Percentiles rank a stretch among this genome's conserved stretches.
phyloP scores from a whole-genome alignment of 2,329 filamentous ascomycete genomes.

The Fusarium miscanthi region DNA sequence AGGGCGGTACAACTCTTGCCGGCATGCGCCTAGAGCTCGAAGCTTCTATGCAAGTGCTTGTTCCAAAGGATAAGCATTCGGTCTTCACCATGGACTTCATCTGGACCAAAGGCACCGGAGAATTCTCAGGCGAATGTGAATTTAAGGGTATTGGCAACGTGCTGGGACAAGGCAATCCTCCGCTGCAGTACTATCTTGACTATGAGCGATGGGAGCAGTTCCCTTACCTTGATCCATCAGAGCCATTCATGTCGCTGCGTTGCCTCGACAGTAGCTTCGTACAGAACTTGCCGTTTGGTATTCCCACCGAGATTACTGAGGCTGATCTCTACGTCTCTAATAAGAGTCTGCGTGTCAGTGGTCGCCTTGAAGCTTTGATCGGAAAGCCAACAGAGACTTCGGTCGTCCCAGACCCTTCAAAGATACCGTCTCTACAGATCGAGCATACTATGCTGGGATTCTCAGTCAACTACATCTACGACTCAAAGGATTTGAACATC shows the following conservation, averaged over 20 bases:
- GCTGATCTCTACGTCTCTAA: not conserved
- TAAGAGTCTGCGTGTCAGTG: rapidly evolving
- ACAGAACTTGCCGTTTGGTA: rapidly evolving
- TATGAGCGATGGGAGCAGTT: not conserved
- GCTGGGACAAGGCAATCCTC: rapidly evolving
- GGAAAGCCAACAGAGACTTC: rapidly evolving
- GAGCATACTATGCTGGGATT: rapidly evolving
- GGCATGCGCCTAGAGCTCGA: not conserved
- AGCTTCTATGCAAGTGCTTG: not conserved
- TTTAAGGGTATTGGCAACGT: rapidly evolving
- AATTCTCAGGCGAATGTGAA: rapidly evolving
- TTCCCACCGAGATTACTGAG: rapidly evolving
- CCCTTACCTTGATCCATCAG: rapidly evolving
- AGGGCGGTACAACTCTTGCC: rapidly evolving
- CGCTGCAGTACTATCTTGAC: not conserved
- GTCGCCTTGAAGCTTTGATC: not conserved
- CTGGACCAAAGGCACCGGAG: rapidly evolving
- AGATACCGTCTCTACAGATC: not conserved
- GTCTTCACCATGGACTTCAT: rapidly evolving
- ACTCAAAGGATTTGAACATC: rapidly evolving
- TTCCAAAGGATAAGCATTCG: not conserved
- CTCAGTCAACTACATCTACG: rapidly evolving
- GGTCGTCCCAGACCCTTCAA: rapidly evolving
- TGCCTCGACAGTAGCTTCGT: not conserved
- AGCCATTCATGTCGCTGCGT: not conserved